Evolutionary conservation across 306 rosid genomes (phyloP), one percentile per base, ranked within the genome.

Genomic region (Senna siamea): DNA sequence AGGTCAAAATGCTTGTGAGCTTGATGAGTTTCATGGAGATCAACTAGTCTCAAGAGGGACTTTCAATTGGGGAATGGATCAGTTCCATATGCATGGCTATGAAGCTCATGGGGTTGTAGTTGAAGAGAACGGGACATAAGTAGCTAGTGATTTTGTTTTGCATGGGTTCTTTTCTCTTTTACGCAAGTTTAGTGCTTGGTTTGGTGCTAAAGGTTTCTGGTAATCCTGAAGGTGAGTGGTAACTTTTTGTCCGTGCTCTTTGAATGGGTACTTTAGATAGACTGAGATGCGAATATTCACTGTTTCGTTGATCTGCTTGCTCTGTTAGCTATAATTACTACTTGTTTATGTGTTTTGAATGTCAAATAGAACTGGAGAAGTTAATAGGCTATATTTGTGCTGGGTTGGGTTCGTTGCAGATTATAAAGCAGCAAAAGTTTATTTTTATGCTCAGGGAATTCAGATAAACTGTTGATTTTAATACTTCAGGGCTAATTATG

Each of bases 221-320:
- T 14, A 76, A 76, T 47, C 4, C 52, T 9, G 84, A 81, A 76
- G 81, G 84, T 80, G 51, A 4, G 69, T 75, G 30, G 9, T 64
- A 15, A 28, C 44, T 5, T 64, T 70, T 75, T 62, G 43, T 13
- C 4, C 51, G 10, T 19, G 7, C 52, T 34, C 14, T 38, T 40
- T 12, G 37, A 4, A 57, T 18, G 17, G n/a, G 5, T 76, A 38
- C 70, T 48, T 69, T 55, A 12, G 28, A 40, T 54, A 13, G 35
- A 12, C 4, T 14, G 51, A 44, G 32, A 52, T 51, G 50, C 9
- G 23, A 50, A 34, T 64, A 19, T 52, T 54, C 18, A 40, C 48
- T 11, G 9, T 65, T 54, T 28, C 2, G 6, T 14, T 14, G n/a
- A 9, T 48, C 14, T 46, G 34, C n/a, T 73, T 60, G 37, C 26